Evolutionary conservation across 805 yeast species (phyloP).

Genomic region (Saturnispora diversa): DNA sequence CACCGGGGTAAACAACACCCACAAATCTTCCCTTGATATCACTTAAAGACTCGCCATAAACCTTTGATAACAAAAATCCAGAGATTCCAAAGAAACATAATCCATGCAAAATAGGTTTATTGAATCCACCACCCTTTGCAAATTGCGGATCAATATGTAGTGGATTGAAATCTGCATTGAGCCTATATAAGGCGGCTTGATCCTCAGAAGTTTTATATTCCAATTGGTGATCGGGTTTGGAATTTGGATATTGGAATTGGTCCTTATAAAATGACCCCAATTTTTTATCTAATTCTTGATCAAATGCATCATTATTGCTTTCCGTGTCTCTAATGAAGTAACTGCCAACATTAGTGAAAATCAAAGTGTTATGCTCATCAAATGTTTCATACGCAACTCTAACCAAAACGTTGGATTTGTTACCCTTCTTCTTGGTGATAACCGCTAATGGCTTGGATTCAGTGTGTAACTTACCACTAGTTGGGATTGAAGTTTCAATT

Average conservation of each 20-base stretch:
- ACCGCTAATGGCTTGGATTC: constrained; percentile 62
- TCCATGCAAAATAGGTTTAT: constrained; percentile 86
- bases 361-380: constrained; percentile 55
- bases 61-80: constrained; percentile 66
- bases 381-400: constrained; percentile 65
- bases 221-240: constrained; percentile 58
- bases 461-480: constrained; percentile 55
- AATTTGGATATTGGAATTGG: constrained; percentile 43
- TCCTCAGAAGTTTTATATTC: constrained; percentile 54
- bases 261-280: constrained; percentile 47
- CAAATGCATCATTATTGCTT: constrained; percentile 41
- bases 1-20: constrained; percentile 92
- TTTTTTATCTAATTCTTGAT: constrained; percentile 35
- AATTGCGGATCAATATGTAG: constrained; percentile 88
- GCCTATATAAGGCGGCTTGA: constrained; percentile 83
- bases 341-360: constrained; percentile 78
- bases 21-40: constrained; percentile 89
- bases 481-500: constrained; percentile 70
- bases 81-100: constrained; percentile 80
- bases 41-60: constrained; percentile 62
- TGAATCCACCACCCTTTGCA: constrained; percentile 82
- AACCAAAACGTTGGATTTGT: constrained; percentile 60
- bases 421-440: constrained; percentile 57
- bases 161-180: constrained; percentile 93
- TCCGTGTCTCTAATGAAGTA: constrained; percentile 72